phyloP scores from a whole-genome alignment of 75 land plant genomes.

The Chamaecyparis obtusa region DNA sequence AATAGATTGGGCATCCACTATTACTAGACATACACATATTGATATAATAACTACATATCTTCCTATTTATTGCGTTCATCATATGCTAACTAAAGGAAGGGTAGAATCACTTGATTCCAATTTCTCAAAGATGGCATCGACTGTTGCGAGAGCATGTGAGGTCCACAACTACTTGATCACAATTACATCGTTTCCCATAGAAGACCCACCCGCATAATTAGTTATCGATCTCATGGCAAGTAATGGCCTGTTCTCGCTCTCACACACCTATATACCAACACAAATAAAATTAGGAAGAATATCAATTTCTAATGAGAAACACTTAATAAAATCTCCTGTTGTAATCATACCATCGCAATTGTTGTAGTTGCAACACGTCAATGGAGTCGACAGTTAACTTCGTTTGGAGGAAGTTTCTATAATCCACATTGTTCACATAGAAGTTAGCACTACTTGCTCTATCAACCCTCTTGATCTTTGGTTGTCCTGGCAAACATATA shows the following conservation, averaged over 20 bases:
- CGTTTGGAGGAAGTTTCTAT: background rate
- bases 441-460: background rate
- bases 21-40: too few species aligned
- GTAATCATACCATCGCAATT: background rate
- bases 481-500: too few species aligned
- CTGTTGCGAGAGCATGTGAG: background rate
- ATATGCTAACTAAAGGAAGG: background rate
- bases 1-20: too few species aligned
- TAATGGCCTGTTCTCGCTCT: constrained; percentile 37
- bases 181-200: background rate
- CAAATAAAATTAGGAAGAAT: too few species aligned
- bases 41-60: too few species aligned
- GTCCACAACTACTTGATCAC: background rate
- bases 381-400: background rate
- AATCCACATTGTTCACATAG: background rate
- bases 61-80: too few species aligned
- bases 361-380: background rate
- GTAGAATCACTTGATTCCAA: background rate
- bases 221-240: constrained; percentile 35
- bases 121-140: background rate
- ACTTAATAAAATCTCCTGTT: too few species aligned
- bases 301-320: too few species aligned
- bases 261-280: constrained; percentile 3
- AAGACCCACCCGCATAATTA: background rate
- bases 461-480: background rate